These are phyloP conservation scores for Ceriops tagal DNA, from an alignment of 345 rosid species.

Conservation along the genomic window DNA sequence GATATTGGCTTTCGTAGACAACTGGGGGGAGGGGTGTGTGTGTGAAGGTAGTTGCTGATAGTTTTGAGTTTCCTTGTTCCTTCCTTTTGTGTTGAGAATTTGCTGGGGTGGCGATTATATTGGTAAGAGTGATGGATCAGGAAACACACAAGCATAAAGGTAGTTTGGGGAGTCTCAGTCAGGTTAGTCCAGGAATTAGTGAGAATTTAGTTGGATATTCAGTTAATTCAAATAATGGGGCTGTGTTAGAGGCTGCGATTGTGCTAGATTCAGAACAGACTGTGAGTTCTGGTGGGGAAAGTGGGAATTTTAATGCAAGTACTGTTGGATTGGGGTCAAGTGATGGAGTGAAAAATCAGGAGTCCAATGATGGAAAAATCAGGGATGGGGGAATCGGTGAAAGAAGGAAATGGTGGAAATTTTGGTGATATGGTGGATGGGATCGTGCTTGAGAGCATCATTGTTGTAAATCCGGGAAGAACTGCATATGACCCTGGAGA, in stretches of 20 bases:
- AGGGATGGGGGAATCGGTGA: slow-evolving; percentile 18
- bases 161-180: background rate
- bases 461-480: slow-evolving; percentile 19
- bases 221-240: background rate
- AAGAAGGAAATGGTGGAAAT: slow-evolving; percentile 18
- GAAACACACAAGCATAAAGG: slow-evolving; percentile 6
- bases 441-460: slow-evolving; percentile 27
- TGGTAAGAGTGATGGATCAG: slow-evolving; percentile 35
- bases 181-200: background rate
- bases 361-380: slow-evolving; percentile 6
- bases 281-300: background rate
- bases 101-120: slow-evolving; percentile 11
- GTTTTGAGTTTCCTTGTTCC: background rate
- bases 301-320: background rate
- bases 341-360: slow-evolving; percentile 1
- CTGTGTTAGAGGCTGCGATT: background rate
- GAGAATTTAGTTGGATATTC: slow-evolving; percentile 1
- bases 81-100: background rate
- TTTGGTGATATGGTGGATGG: slow-evolving; percentile 19
- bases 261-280: slow-evolving; percentile 9
- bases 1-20: no score
- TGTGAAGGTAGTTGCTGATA: background rate
- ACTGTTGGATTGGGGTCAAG: background rate
- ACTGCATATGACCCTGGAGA: slow-evolving; percentile 16
- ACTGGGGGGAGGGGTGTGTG: background rate